Evolutionary conservation across 23 red algal genomes (phyloP).

Genomic region (Gracilaria caudata): DNA sequence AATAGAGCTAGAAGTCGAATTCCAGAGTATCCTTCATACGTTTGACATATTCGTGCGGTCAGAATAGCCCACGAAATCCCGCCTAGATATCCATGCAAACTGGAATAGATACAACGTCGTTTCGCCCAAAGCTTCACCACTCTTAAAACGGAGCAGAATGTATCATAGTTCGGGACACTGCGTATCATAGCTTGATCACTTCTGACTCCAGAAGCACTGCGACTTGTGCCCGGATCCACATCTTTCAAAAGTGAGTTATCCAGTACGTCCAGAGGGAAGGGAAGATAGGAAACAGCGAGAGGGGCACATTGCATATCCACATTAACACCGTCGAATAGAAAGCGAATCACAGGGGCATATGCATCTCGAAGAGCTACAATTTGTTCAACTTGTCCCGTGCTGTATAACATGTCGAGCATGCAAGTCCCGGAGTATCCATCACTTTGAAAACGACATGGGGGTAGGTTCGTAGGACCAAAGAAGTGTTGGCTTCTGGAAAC

Average conservation of each 20-base stretch:
- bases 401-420: slow-evolving; percentile 5
- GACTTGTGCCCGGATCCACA: slow-evolving; percentile 28
- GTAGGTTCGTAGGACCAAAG: neutral
- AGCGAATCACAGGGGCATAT: slow-evolving; percentile 22
- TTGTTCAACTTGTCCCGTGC: neutral
- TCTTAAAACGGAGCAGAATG: slow-evolving; percentile 17
- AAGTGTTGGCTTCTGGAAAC: slow-evolving; percentile 20
- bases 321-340: slow-evolving; percentile 15
- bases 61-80: slow-evolving; percentile 18
- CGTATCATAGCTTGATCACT: slow-evolving; percentile 27
- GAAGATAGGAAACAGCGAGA: slow-evolving; percentile 3
- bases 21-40: slow-evolving; percentile 28
- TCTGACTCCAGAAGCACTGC: slow-evolving; percentile 33
- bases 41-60: slow-evolving; percentile 22
- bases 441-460: neutral
- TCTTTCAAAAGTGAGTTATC: slow-evolving; percentile 11
- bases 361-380: slow-evolving; percentile 38
- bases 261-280: slow-evolving; percentile 16
- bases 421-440: neutral
- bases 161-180: neutral
- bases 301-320: slow-evolving; percentile 38
- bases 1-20: slow-evolving; percentile 10
- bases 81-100: slow-evolving; percentile 23
- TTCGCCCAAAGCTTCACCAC: slow-evolving; percentile 29
- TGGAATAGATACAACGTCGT: slow-evolving; percentile 32